phyloP scores from a whole-genome alignment of 441 rosid genomes.

The Croton setiger region DNA sequence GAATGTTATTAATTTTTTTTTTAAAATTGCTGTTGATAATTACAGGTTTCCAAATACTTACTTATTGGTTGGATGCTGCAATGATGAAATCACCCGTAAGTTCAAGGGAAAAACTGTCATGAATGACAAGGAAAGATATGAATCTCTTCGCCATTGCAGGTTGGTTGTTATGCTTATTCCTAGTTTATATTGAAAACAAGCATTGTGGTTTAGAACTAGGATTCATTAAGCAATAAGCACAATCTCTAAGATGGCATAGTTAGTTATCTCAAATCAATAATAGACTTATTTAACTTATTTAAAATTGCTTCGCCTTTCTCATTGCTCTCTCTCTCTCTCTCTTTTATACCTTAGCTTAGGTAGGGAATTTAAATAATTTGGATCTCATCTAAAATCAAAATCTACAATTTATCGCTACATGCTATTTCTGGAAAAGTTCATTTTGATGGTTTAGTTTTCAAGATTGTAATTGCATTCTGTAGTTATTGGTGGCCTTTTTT shows the following conservation, averaged over 20 bases:
- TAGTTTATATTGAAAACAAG: not conserved
- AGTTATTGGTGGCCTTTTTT: constrained; percentile 4
- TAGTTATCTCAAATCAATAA: not conserved
- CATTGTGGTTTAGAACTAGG: not conserved
- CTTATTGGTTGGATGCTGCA: constrained; percentile 83
- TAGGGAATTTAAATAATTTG: not conserved
- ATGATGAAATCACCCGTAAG: constrained; percentile 68
- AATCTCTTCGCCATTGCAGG: constrained; percentile 95
- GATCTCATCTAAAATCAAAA: not conserved
- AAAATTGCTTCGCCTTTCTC: not conserved
- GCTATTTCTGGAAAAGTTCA: not conserved
- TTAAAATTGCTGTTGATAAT: too few relatives aligned
- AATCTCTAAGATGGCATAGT: not conserved
- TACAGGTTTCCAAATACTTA: constrained; percentile 77
- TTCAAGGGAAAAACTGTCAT: constrained; percentile 88
- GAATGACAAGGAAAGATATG: constrained; percentile 75
- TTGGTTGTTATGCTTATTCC: constrained; percentile 20
- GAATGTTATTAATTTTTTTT: not conserved
- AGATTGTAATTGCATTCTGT: too few relatives aligned
- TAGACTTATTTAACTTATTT: not conserved
- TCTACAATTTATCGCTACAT: not conserved
- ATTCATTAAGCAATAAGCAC: not conserved
- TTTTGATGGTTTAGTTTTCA: not conserved
- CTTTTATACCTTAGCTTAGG: too few relatives aligned
- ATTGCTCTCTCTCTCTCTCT: not conserved